Percentiles rank a stretch among this genome's conserved stretches.
Conservation (phyloP, 2,329 filamentous ascomycete genomes). For the Ascochyta rabiei region DNA sequence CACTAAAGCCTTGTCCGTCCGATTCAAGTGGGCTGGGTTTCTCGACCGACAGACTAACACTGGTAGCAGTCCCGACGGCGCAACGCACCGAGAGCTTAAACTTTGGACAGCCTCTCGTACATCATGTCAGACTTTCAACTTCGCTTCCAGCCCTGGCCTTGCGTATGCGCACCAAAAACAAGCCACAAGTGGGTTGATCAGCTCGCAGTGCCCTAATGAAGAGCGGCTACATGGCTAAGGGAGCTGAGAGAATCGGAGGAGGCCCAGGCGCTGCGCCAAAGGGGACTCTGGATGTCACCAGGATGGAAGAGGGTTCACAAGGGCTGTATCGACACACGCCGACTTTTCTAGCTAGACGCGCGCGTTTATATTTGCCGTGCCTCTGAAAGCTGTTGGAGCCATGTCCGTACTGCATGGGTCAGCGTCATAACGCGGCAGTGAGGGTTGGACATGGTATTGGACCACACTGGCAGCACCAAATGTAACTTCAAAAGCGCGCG, state of each 20-base stretch:
- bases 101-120: background rate
- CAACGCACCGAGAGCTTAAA: slow-evolving; percentile 7
- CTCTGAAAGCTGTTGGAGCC: background rate
- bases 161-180: no score
- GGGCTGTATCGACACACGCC: background rate
- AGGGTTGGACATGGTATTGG: background rate
- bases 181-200: background rate
- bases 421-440: background rate
- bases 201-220: background rate
- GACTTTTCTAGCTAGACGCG: background rate
- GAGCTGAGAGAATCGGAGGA: background rate
- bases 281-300: background rate
- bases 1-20: background rate
- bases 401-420: background rate
- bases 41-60: slow-evolving; percentile 2
- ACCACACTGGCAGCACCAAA: background rate
- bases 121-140: background rate
- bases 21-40: slow-evolving; percentile 3
- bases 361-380: background rate
- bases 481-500: background rate
- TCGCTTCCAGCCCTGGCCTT: background rate
- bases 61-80: slow-evolving; percentile 4
- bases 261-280: background rate
- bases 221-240: background rate
- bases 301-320: background rate